A percentile compares a stretch with the other conserved stretches of the same genome.
Evolutionary conservation across 208 protist genomes (phyloP).

Genomic region (Trypanosoma conorhini): DNA sequence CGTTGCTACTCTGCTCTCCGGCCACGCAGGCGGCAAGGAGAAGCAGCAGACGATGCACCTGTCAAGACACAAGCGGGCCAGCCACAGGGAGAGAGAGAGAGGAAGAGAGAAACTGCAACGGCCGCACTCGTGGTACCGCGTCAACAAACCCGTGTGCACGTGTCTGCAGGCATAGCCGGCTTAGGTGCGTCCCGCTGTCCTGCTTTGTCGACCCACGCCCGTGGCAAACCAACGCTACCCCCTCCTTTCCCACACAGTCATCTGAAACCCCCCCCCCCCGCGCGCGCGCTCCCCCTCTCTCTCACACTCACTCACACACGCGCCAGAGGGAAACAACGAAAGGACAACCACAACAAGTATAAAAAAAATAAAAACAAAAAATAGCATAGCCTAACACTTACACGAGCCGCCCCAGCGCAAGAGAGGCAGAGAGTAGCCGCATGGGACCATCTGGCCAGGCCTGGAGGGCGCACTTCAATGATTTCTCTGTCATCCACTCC

Average conservation of each 20-base stretch:
- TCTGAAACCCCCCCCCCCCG: neutral
- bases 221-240: neutral
- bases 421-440: conserved; percentile 1
- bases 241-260: neutral
- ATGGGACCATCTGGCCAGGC: conserved; percentile 27
- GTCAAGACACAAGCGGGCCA: neutral
- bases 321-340: too few relatives aligned
- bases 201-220: neutral
- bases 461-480: conserved; percentile 75
- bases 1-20: neutral
- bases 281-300: too few relatives aligned
- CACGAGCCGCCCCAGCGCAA: neutral
- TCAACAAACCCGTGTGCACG: neutral
- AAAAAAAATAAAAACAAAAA: conserved; percentile 25
- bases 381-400: conserved; percentile 7
- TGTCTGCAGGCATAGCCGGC: neutral
- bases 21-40: neutral
- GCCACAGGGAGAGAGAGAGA: neutral
- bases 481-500: conserved; percentile 49
- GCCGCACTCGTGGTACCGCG: neutral
- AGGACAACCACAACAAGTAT: conserved; percentile 7
- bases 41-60: conserved; percentile 8
- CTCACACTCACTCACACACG: neutral
- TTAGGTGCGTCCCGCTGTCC: neutral
- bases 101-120: neutral